Percentiles rank a stretch among this genome's conserved stretches.
phyloP scores from a whole-genome alignment of 2,329 filamentous ascomycete genomes.

The Talaromyces sp. region DNA sequence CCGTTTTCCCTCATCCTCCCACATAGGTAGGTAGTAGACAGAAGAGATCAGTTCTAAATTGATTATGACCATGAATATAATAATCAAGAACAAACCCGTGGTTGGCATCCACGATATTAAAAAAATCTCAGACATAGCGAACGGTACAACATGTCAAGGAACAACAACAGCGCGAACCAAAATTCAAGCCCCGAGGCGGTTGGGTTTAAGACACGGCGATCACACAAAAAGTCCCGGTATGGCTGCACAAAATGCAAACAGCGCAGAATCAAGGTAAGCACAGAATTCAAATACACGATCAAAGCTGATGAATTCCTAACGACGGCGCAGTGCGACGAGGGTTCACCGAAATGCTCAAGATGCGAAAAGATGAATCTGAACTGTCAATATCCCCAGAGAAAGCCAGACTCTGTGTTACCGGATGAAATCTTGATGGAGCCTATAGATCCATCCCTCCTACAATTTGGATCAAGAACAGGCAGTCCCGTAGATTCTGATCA shows the following conservation, averaged over 20 bases:
- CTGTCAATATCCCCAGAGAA: constrained; percentile 28
- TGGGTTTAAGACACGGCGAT: constrained; percentile 21
- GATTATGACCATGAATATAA: background rate
- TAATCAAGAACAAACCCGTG: background rate
- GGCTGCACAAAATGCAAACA: constrained; percentile 36
- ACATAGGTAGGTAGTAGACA: background rate
- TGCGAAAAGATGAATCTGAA: constrained; percentile 29
- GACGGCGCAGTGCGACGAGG: constrained; percentile 34
- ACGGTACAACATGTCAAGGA: background rate
- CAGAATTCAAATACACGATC: background rate
- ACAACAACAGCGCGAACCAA: background rate
- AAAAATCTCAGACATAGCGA: background rate
- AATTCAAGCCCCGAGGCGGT: background rate
- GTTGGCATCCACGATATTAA: background rate
- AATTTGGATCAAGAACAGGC: background rate
- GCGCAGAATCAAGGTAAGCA: constrained; percentile 35
- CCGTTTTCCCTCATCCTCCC: background rate
- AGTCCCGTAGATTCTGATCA: constrained; percentile 13
- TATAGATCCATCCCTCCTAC: background rate
- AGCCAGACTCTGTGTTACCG: background rate
- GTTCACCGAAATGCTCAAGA: constrained; percentile 32
- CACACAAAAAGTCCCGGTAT: constrained; percentile 34
- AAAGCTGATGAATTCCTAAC: constrained; percentile 4
- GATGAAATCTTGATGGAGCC: constrained; percentile 9
- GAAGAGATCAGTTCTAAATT: background rate